phyloP scores from a whole-genome alignment of 2,329 filamentous ascomycete genomes.

The Claviceps purpurea region DNA sequence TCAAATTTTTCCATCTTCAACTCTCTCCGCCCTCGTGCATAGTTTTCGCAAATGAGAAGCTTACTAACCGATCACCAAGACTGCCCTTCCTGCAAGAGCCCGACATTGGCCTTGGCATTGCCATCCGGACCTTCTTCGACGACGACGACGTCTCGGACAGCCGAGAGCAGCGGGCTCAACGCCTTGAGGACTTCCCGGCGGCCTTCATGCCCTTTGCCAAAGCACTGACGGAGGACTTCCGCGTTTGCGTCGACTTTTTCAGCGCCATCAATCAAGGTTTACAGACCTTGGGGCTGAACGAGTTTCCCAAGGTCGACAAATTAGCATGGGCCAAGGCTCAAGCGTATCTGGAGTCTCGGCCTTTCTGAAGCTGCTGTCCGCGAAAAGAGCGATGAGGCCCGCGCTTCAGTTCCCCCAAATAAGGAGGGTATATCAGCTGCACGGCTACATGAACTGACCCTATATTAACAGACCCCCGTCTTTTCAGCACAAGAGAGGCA shows the following conservation, averaged over 20 bases:
- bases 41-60: background rate
- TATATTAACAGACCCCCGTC: background rate
- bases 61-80: conserved; percentile 18
- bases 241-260: conserved; percentile 44
- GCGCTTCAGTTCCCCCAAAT: no score
- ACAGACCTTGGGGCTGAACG: conserved; percentile 35
- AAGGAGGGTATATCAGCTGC: background rate
- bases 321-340: conserved; percentile 41
- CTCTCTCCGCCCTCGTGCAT: no score
- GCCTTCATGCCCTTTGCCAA: conserved; percentile 46
- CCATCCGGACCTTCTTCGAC: conserved; percentile 67
- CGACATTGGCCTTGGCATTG: conserved; percentile 65
- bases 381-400: background rate
- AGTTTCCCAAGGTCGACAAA: conserved; percentile 33
- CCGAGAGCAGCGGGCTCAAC: conserved; percentile 28
- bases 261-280: conserved; percentile 43
- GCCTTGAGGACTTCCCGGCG: conserved; percentile 36
- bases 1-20: background rate
- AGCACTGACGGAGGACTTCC: conserved; percentile 45
- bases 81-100: conserved; percentile 57
- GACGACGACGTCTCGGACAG: conserved; percentile 50
- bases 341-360: conserved; percentile 34
- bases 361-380: conserved; percentile 13
- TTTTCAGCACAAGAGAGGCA: no score
- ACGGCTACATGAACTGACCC: no score